A percentile compares a stretch with the other conserved stretches of the same genome.
Evolutionary conservation across 129 eudicot species (phyloP).

Genomic region (Artemisia argyi): DNA sequence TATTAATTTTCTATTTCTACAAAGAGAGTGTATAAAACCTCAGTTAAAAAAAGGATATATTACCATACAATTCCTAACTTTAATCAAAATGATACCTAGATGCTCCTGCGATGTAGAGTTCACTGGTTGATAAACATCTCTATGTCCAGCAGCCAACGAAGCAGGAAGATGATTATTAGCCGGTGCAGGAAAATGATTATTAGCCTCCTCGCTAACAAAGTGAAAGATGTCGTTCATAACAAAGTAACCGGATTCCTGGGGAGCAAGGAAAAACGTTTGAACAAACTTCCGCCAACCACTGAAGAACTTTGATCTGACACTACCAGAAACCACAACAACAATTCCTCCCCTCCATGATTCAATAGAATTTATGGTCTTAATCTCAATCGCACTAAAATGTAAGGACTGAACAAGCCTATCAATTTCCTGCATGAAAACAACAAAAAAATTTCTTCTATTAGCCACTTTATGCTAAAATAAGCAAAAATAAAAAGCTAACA

Average conservation of each 20-base stretch:
- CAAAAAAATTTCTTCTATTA: neutral
- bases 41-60: neutral
- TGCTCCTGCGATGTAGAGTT: slow-evolving; percentile 42
- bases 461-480: neutral
- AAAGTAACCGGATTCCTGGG: slow-evolving; percentile 86
- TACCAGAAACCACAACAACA: slow-evolving; percentile 79
- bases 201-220: slow-evolving; percentile 50
- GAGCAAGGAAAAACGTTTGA: slow-evolving; percentile 90
- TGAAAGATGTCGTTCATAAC: slow-evolving; percentile 85
- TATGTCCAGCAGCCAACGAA: slow-evolving; percentile 34
- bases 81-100: slow-evolving; percentile 48
- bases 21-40: neutral
- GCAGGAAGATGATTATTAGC: slow-evolving; percentile 40
- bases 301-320: slow-evolving; percentile 55
- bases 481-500: neutral
- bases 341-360: slow-evolving; percentile 79
- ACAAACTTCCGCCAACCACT: slow-evolving; percentile 70
- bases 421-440: slow-evolving; percentile 64
- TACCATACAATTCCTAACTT: neutral
- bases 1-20: neutral
- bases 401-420: slow-evolving; percentile 60
- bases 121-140: slow-evolving; percentile 49
- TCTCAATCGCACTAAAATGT: slow-evolving; percentile 64
- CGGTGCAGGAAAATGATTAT: slow-evolving; percentile 41
- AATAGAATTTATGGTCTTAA: slow-evolving; percentile 80